Evolutionary conservation across 2,329 filamentous ascomycete genomes (phyloP), one percentile per base, ranked within the genome.

Genomic region (Sclerotinia subarctica): DNA sequence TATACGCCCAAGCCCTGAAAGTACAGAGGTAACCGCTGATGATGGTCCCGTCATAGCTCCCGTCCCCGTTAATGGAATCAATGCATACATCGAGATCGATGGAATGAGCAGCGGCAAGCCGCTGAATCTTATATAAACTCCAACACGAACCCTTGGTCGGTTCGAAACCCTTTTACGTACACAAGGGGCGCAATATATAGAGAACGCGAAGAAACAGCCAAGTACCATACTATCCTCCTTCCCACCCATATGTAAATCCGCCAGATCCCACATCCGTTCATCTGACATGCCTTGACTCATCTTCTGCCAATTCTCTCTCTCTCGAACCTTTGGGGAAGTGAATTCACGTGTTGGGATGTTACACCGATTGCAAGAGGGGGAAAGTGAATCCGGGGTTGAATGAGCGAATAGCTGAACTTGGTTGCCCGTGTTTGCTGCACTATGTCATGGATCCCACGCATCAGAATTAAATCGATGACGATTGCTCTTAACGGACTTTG

Each of bases 141-240:
- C 58, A 19, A 35, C 21, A 47, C 13, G 15, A 32, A 54, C 29
- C 19, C 49, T 63, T 24, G 57, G 38, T 54, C 65, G 57, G 57
- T 53, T 57, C 65, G 65, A 62, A 63, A 47, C 17, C 52, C 49
- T 29, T 29, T 46, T 10, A 54, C 47, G 47, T 47, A 67, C 47
- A 53, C 21, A 35, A 52, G 56, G 29, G 56, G 56, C 65, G 42
- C 65, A 62, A 67, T 38, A 46, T 59, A 42, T 7, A 62, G 38
- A 26, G 47, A 44, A 44, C 17, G 51, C 57, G 26, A 35, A 62
- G 64, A 58, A 53, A 52, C n/a, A 29, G 54, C 42, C 24, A 54
- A 47, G 42, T 53, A 29, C 17, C 35, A 54, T 62, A 38, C 13
- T 15, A n/a, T 46, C n/a, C 38, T 35, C 19, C 38, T 58, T 32